Evolutionary conservation across 352 stramenopile species (phyloP).

Genomic region (Phytophthora pseudosyringae): DNA sequence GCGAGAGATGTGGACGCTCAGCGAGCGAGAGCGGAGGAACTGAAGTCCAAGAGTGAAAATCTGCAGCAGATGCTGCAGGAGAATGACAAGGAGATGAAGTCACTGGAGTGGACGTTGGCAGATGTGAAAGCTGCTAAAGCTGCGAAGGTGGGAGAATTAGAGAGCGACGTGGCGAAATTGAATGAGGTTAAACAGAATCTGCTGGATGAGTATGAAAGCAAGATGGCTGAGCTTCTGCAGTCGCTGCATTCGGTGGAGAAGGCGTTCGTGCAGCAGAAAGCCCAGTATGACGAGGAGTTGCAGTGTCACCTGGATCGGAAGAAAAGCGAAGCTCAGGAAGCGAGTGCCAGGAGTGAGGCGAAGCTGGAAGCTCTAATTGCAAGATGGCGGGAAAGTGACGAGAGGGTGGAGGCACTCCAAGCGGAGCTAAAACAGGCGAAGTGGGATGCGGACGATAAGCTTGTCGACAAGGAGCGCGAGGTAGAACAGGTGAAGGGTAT

Average conservation of each 20-base stretch:
- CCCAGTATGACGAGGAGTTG: constrained; percentile 77
- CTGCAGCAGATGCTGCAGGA: constrained; percentile 63
- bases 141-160: constrained; percentile 67
- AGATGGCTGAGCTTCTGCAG: constrained; percentile 86
- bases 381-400: constrained; percentile 61
- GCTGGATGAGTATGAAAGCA: constrained; percentile 85
- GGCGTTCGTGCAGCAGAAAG: constrained; percentile 86
- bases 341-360: constrained; percentile 30
- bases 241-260: constrained; percentile 84
- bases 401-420: constrained; percentile 54
- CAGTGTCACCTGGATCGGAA: constrained; percentile 54
- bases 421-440: constrained; percentile 65
- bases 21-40: constrained; percentile 52
- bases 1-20: constrained; percentile 51
- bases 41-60: constrained; percentile 74
- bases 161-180: constrained; percentile 57
- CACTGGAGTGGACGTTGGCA: constrained; percentile 71
- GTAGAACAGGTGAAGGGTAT: constrained; percentile 54
- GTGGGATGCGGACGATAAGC: constrained; percentile 68
- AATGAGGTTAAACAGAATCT: constrained; percentile 80
- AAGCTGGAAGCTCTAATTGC: constrained; percentile 54
- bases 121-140: constrained; percentile 68
- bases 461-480: constrained; percentile 66
- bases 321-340: constrained; percentile 46
- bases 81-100: constrained; percentile 72